Base-by-base conservation (phyloP, 371 early-diverging fungal species). In the Mortierella sp. region DNA sequence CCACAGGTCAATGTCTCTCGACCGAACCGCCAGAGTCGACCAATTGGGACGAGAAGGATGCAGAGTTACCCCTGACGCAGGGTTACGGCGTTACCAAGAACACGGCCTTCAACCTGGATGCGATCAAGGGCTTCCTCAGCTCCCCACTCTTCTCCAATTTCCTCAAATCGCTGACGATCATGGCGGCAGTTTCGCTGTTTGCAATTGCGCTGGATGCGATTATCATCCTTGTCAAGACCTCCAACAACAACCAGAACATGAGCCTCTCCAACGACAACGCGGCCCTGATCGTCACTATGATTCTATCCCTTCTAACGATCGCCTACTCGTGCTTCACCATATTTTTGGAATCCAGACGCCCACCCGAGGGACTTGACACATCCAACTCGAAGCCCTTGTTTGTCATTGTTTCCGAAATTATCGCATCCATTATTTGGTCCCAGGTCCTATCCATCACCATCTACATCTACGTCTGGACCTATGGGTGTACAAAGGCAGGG, bases 401-500 rank as follows among this genome's bases (percentile, higher is more conserved):
- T 26, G 87, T 86, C 65, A 86, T 86, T 58, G 71, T 86, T 34
- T 80, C 87, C 3, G 87, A 86, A 58, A 86, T 86, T 72, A 78
- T 86, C 55, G 87, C 82, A 8, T 86, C 80, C 8, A 80, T 86
- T n/a, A 28, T 86, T n/a, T 86, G 87, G 87, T 70, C 82, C 26
- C 87, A 86, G 58, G 71, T 86, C 31, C 68, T 86, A 50, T 80
- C 82, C n/a, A 68, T 86, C 16, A 73, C 87, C 0, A 86, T 86
- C 34, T 86, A 86, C 45, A 86, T 86, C 55, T 86, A 86, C 65
- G 80, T 82, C 58, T 86, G 87, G 87, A 86, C 87, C 4, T 86
- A 80, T 73, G 82, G 87, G 0, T 84, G 85, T 52, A 81, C 81
- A 4, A 48, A 44, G 0, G 79, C 74, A 0, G 80, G 81, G 24